These are phyloP conservation scores for Candida tropicalis DNA, from an alignment of 1,139 yeast species.

Conservation along the genomic window DNA sequence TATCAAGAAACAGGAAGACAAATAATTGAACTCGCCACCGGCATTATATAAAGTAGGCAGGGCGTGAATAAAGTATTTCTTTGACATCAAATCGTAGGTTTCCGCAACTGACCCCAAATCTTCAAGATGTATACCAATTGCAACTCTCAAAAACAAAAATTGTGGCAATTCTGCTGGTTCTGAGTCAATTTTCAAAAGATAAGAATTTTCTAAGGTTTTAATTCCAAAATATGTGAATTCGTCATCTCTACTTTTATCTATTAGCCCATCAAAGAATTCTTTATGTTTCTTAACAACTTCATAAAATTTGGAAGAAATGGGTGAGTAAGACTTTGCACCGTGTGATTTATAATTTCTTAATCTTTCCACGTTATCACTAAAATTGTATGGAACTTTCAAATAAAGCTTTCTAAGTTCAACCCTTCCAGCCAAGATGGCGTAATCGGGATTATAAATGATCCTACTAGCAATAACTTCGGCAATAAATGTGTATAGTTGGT, in stretches of 20 bases:
- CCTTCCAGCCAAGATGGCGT: slow-evolving; percentile 50
- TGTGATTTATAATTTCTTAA: slow-evolving; percentile 23
- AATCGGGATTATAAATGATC: slow-evolving; percentile 49
- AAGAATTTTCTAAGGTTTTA: slow-evolving; percentile 53
- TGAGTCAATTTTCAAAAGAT: slow-evolving; percentile 40
- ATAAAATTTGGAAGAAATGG: slow-evolving; percentile 30
- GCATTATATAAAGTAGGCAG: slow-evolving; percentile 59
- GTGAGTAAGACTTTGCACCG: slow-evolving; percentile 18
- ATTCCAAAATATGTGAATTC: slow-evolving; percentile 53
- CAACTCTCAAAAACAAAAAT: slow-evolving; percentile 51
- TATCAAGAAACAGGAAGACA: slow-evolving; percentile 58
- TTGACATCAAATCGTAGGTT: slow-evolving; percentile 55
- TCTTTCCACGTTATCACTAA: slow-evolving; percentile 35
- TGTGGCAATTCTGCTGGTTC: slow-evolving; percentile 53
- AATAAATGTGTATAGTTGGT: slow-evolving; percentile 39
- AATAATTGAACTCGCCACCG: slow-evolving; percentile 48
- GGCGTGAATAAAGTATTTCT: slow-evolving; percentile 54
- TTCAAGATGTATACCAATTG: slow-evolving; percentile 52
- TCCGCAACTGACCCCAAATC: slow-evolving; percentile 44
- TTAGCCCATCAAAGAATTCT: slow-evolving; percentile 37
- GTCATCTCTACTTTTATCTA: slow-evolving; percentile 41
- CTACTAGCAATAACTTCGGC: slow-evolving; percentile 51
- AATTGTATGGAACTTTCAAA: slow-evolving; percentile 25
- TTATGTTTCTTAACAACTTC: slow-evolving; percentile 33
- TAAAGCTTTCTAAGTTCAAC: slow-evolving; percentile 40